A percentile compares a stretch with the other conserved stretches of the same genome.
Conservation (phyloP, 2,329 filamentous ascomycete species). For the Neofusicoccum umdonicola region DNA sequence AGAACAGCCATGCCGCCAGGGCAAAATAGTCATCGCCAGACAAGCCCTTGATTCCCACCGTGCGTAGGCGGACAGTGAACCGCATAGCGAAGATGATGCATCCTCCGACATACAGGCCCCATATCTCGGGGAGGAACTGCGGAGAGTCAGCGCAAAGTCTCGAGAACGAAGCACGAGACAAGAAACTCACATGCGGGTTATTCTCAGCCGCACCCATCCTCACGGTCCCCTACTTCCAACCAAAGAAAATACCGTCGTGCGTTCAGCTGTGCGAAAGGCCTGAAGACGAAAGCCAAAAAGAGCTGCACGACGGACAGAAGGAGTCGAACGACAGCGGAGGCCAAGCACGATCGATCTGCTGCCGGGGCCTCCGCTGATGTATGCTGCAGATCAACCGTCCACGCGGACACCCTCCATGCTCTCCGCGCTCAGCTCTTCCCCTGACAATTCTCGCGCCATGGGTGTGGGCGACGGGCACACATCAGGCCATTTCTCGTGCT, state of each 20-base stretch:
- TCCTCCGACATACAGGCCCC: not conserved
- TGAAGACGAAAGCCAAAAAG: too few relatives aligned
- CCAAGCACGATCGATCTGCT: too few relatives aligned
- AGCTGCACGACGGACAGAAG: too few relatives aligned
- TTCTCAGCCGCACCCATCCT: not conserved
- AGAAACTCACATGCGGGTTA: not conserved
- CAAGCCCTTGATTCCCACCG: constrained; percentile 37
- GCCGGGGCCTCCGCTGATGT: too few relatives aligned
- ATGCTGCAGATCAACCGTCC: too few relatives aligned
- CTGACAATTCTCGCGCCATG: too few relatives aligned
- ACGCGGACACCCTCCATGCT: too few relatives aligned
- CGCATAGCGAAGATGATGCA: constrained; percentile 21
- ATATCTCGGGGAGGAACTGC: constrained; percentile 5
- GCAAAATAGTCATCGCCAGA: constrained; percentile 42
- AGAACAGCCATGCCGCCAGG: constrained; percentile 21
- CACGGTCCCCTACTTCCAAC: too few relatives aligned
- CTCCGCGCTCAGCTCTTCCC: too few relatives aligned
- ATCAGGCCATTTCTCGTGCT: too few relatives aligned
- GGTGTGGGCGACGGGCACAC: too few relatives aligned
- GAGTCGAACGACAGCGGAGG: too few relatives aligned
- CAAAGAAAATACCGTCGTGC: not conserved
- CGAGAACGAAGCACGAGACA: not conserved
- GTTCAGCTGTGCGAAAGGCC: not conserved
- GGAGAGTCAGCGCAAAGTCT: not conserved
- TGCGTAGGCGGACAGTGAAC: constrained; percentile 38